Base-by-base conservation (phyloP, 768 basidiomycete genomes). In the Tephrocybe sp. region DNA sequence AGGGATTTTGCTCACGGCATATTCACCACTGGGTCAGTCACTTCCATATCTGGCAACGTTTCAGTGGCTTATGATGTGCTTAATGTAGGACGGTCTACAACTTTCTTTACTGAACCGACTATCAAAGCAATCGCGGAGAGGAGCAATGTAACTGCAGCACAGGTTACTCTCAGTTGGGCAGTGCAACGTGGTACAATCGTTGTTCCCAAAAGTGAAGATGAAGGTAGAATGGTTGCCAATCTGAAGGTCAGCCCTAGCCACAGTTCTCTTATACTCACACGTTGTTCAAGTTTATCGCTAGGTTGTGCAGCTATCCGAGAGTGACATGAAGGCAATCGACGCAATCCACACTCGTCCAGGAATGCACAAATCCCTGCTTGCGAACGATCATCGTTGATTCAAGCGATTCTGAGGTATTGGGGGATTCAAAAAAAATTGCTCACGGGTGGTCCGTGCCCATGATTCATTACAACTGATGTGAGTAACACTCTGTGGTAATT, bases 141-240 rank as follows among this genome's bases (percentile, higher is more conserved):
- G 45, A 56, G 70, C 42, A 53, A 58, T 26, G 61, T 59, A 14
- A 68, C 73, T 1, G 58, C 70, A 1, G 79, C 83, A 3, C 82
- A 85, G 62, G 74, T 86, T 17, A 62, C 85, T 24, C 67, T 88
- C 15, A 73, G 80, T 55, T 88, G 86, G 86, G 80, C 77, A 5
- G 79, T 80, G 14, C 81, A 85, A 60, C 77, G 81, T 18, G 79
- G 79, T 5, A 76, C 84, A 30, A 72, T 77, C 18, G 76, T 84
- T 47, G 75, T 87, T 57, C 86, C 86, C 28, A 87, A 87, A 70
- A 78, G 73, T 33, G 78, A 80, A 63, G 58, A 78, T 50, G 58
- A 60, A 23, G 64, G 62, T n/a, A 72, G 84, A 10, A 70, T 84
- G 67, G 66, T 62, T 37, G 67, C 71, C 18, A 85, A 86, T 62